A percentile compares a stretch with the other conserved stretches of the same genome.
Conservation (phyloP, 805 yeast genomes). For the Pichia deserticola region DNA sequence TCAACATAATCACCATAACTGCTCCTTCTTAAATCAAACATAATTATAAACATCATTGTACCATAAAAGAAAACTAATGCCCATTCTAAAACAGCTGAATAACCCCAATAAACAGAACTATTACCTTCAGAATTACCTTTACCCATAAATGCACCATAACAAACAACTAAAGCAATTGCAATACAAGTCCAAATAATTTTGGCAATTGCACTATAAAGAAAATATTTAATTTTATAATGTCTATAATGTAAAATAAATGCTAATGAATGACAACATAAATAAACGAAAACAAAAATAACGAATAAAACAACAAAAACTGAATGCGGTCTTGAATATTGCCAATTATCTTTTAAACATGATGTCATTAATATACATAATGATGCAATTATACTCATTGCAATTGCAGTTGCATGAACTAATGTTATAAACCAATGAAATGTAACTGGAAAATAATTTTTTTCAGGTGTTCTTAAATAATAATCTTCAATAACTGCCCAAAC, state of each 20-base stretch:
- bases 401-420: conserved; percentile 19
- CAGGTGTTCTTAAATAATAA: conserved; percentile 48
- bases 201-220: conserved; percentile 38
- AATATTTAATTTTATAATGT: conserved; percentile 20
- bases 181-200: conserved; percentile 59
- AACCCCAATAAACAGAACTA: conserved; percentile 33
- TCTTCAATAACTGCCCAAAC: conserved; percentile 59
- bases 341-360: conserved; percentile 58
- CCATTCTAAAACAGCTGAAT: conserved; percentile 78
- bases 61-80: conserved; percentile 80
- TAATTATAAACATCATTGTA: conserved; percentile 50
- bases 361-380: conserved; percentile 70
- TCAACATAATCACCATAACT: conserved; percentile 13
- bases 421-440: conserved; percentile 25
- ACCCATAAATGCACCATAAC: conserved; percentile 43
- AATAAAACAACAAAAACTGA: conserved; percentile 66
- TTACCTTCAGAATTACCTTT: conserved; percentile 16
- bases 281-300: conserved; percentile 57
- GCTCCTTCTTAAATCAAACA: conserved; percentile 48
- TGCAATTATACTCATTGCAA: conserved; percentile 26
- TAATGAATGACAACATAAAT: conserved; percentile 24
- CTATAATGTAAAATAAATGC: conserved; percentile 14
- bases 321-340: conserved; percentile 49
- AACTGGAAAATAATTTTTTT: conserved; percentile 42
- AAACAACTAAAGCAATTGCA: conserved; percentile 62